Percentiles rank a stretch among this genome's conserved stretches.
Conservation (phyloP, 176 grass and related monocot species). For the Pontederia crassipes region DNA sequence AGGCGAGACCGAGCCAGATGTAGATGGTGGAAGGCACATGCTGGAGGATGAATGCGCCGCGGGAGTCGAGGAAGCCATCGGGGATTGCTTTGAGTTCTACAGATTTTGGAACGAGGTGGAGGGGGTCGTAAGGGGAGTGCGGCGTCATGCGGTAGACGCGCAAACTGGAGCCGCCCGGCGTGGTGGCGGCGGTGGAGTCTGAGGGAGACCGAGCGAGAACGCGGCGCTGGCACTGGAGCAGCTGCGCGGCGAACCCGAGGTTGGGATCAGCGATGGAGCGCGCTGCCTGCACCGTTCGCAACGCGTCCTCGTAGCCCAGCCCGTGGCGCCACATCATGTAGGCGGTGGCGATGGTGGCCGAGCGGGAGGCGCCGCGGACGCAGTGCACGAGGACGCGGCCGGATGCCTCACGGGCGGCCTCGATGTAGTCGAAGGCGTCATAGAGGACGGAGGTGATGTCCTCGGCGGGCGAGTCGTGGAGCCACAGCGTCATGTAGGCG, state of each 20-base stretch:
- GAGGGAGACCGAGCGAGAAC: conserved; percentile 16
- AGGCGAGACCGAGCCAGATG: conserved; percentile 32
- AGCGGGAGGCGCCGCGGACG: conserved; percentile 32
- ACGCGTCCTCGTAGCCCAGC: conserved; percentile 30
- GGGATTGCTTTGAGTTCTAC: not conserved
- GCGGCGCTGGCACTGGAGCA: conserved; percentile 31
- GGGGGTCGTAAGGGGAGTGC: conserved; percentile 38
- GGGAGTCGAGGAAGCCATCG: conserved; percentile 30
- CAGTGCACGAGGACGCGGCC: conserved; percentile 45
- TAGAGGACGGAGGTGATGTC: conserved; percentile 39
- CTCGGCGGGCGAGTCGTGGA: conserved; percentile 40
- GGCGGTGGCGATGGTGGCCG: conserved; percentile 32
- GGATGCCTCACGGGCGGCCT: conserved; percentile 20
- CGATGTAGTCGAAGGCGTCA: conserved; percentile 46
- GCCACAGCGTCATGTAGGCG: conserved; percentile 39
- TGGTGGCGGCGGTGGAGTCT: conserved; percentile 9
- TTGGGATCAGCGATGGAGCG: conserved; percentile 35
- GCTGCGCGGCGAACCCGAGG: conserved; percentile 45
- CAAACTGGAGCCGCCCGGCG: no score
- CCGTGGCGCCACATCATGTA: conserved; percentile 51
- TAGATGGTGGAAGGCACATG: conserved; percentile 21
- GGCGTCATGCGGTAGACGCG: conserved; percentile 33
- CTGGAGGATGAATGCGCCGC: conserved; percentile 38
- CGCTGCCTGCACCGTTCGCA: conserved; percentile 25
- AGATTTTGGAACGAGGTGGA: conserved; percentile 37